phyloP scores from a whole-genome alignment of 352 stramenopile genomes.

The Phytopythium aichiense region DNA sequence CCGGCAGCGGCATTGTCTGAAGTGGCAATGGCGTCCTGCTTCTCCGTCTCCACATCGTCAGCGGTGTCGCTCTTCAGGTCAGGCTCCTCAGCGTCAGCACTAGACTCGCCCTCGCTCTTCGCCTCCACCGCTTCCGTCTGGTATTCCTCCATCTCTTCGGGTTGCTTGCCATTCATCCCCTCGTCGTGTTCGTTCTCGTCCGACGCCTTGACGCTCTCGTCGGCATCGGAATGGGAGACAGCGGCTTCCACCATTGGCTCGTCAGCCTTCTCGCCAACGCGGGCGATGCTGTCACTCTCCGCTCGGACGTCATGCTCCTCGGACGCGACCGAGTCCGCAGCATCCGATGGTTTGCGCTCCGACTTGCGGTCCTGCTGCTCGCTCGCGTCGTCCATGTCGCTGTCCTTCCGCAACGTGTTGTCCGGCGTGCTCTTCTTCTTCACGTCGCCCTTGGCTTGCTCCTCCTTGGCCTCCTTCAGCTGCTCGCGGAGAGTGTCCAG shows the following conservation, averaged over 20 bases:
- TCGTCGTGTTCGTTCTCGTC: background rate
- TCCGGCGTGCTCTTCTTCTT: conserved; percentile 14
- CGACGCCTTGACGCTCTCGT: background rate
- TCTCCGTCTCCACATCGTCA: background rate
- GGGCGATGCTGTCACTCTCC: conserved; percentile 1
- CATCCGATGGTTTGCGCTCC: conserved; percentile 1
- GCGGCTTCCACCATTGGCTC: background rate
- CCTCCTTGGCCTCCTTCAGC: conserved; percentile 30
- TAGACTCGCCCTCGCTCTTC: conserved; percentile 4
- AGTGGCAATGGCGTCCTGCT: background rate
- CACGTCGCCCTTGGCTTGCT: background rate
- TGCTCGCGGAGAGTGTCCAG: conserved; percentile 43
- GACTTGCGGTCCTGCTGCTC: background rate
- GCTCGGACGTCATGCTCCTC: background rate
- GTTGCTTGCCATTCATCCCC: background rate
- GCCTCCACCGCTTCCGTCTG: background rate
- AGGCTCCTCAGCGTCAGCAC: background rate
- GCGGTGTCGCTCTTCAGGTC: background rate
- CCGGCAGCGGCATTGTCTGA: background rate
- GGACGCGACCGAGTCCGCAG: background rate
- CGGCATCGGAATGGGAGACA: background rate
- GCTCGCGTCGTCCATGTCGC: conserved; percentile 11
- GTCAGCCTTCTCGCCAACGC: conserved; percentile 5
- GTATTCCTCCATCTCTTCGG: conserved; percentile 6
- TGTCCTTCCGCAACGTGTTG: background rate